Evolutionary conservation across 2,329 filamentous ascomycete genomes (phyloP).

Genomic region (Pseudopyrenochaeta lycopersici): DNA sequence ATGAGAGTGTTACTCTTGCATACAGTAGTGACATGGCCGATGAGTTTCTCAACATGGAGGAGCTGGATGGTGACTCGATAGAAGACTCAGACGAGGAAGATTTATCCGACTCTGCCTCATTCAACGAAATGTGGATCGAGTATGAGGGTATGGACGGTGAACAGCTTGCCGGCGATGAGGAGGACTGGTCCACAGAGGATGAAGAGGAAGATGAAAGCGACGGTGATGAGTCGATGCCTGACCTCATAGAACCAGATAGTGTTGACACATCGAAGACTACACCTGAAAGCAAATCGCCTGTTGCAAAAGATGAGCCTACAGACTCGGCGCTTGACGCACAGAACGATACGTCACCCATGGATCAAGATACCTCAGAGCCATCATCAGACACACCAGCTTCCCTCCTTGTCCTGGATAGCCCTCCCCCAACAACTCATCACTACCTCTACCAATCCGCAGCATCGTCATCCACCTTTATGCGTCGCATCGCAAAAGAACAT

Average conservation of each 20-base stretch:
- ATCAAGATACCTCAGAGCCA: constrained; percentile 14
- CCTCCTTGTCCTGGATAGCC: constrained; percentile 48
- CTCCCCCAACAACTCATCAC: constrained; percentile 45
- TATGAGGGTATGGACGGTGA: constrained; percentile 49
- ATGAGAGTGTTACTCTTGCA: constrained; percentile 60
- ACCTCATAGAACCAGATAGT: constrained; percentile 26
- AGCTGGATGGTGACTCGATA: constrained; percentile 37
- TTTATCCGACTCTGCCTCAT: constrained; percentile 39
- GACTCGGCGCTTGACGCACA: constrained; percentile 5
- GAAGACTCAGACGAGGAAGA: constrained; percentile 46
- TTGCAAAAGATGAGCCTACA: constrained; percentile 31
- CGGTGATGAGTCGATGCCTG: constrained; percentile 45
- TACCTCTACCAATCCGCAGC: constrained; percentile 53
- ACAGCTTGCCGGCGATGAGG: constrained; percentile 39
- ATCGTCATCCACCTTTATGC: constrained; percentile 54
- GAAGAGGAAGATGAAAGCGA: constrained; percentile 35
- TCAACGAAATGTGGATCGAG: constrained; percentile 50
- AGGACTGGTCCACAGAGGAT: constrained; percentile 50
- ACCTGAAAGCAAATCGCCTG: constrained; percentile 38
- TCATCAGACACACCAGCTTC: constrained; percentile 20
- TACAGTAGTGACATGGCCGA: constrained; percentile 55
- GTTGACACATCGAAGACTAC: constrained; percentile 47
- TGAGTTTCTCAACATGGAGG: constrained; percentile 33
- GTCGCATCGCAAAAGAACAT: constrained; percentile 66
- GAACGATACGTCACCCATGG: constrained; percentile 4